Base-by-base conservation (phyloP, 441 rosid species). In the Monsonia emarginata region DNA sequence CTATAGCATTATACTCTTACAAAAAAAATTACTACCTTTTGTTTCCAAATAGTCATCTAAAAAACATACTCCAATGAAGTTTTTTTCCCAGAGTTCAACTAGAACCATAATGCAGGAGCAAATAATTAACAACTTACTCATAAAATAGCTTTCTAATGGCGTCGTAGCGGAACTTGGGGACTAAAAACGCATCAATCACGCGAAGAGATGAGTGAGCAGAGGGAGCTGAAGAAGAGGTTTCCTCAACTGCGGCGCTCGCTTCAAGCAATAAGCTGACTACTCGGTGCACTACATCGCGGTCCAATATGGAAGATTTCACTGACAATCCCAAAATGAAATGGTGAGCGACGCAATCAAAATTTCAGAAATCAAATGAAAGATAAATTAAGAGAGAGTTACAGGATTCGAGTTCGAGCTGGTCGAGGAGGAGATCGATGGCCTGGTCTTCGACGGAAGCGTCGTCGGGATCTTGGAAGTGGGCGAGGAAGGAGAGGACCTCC, bases 161-260 rank as follows among this genome's bases (percentile, higher is more conserved):
- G 72, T 91, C 88, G 34, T 84, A 94, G 21, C 76, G 85, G 77
- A 76, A 91, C 72, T 88, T 91, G 5, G 99, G 97, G 26, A 91
- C 72, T 21, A 83, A 65, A 83, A 91, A 94, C 52, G 92, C 89
- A 73, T 91, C 94, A 66, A 88, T 75, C 13, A 91, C 72, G 0
- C 91, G 84, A 68, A 88, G 60, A 24, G 30, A n/a, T 28, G 30
- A 24, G 16, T 25, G 68, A 0, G 85, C 79, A 16, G 90, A 75
- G 24, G 44, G 52, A 38, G 50, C 27, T 8, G 85, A 76, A 65
- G 71, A 31, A 9, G 75, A 56, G 63, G 63, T 16, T 40, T 82
- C 88, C 66, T 88, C 97, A 9, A 72, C 84, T 1, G 87, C 92
- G 26, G 81, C 84, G 24, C 82, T 77, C 18, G 96, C 95, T 76